These are phyloP conservation scores for Suhomyces bokatorum DNA, from an alignment of 1,139 yeast genomes.

Conservation along the genomic window DNA sequence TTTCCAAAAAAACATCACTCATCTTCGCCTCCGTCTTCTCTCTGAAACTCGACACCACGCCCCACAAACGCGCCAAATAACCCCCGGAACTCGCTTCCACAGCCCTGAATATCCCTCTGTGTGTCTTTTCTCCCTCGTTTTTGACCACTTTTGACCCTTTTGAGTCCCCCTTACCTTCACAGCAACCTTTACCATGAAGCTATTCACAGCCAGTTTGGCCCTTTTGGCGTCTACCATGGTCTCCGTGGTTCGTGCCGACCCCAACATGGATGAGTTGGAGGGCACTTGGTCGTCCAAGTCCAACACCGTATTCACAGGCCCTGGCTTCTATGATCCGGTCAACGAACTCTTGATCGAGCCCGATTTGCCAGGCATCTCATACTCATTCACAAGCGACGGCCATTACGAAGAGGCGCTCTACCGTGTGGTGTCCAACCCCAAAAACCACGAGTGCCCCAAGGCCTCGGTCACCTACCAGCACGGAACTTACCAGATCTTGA, in stretches of 20 bases:
- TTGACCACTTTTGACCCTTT: background rate
- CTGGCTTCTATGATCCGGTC: conserved; percentile 93
- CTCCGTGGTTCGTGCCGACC: conserved; percentile 15
- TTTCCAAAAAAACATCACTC: background rate
- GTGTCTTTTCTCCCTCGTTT: background rate
- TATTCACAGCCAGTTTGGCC: conserved; percentile 8
- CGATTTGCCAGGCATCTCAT: conserved; percentile 89
- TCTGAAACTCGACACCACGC: background rate
- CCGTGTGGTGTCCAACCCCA: conserved; percentile 70
- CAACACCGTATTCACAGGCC: conserved; percentile 93
- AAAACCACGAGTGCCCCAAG: conserved; percentile 75
- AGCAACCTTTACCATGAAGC: conserved; percentile 9
- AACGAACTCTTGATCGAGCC: conserved; percentile 94
- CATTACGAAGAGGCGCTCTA: conserved; percentile 87
- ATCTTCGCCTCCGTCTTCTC: background rate
- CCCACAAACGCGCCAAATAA: background rate
- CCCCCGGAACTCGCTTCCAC: background rate
- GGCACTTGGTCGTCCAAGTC: conserved; percentile 99
- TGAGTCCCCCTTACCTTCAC: background rate
- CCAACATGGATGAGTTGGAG: conserved; percentile 42
- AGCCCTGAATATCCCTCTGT: background rate
- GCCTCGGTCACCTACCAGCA: conserved; percentile 88
- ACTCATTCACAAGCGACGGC: conserved; percentile 91
- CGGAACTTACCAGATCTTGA: conserved; percentile 66
- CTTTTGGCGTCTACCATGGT: conserved; percentile 7